Evolutionary conservation across 768 basidiomycete species (phyloP).

Genomic region (Podaxis sp.): DNA sequence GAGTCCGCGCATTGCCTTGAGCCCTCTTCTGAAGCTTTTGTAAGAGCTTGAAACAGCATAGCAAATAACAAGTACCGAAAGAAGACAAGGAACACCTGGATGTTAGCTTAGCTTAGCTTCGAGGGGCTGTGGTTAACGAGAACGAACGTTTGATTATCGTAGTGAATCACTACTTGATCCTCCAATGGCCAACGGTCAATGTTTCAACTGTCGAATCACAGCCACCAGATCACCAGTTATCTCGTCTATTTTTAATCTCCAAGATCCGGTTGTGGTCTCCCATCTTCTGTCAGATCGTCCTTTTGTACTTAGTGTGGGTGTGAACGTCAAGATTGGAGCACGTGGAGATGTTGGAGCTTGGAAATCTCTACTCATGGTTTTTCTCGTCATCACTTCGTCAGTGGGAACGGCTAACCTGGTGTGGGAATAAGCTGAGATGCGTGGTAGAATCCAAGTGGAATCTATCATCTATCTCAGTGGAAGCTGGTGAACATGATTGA

Average conservation of each 20-base stretch:
- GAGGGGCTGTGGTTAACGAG: not conserved
- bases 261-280: not conserved
- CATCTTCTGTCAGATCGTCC: not conserved
- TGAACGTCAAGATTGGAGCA: too few relatives aligned
- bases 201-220: not conserved
- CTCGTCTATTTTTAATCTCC: not conserved
- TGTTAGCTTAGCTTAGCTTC: not conserved
- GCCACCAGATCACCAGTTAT: not conserved
- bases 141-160: not conserved
- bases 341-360: too few relatives aligned
- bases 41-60: not conserved
- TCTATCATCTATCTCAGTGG: too few relatives aligned
- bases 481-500: too few relatives aligned
- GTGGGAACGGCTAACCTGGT: too few relatives aligned
- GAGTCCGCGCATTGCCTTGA: not conserved
- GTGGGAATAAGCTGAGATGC: too few relatives aligned
- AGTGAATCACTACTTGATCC: not conserved
- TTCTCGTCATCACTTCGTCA: too few relatives aligned
- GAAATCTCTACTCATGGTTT: too few relatives aligned
- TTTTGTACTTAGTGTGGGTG: too few relatives aligned
- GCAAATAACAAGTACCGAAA: not conserved
- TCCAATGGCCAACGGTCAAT: not conserved
- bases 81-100: not conserved
- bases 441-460: too few relatives aligned
- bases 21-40: not conserved